phyloP scores from a whole-genome alignment of 257 asterid species.

The Jaltomata sinuosa region DNA sequence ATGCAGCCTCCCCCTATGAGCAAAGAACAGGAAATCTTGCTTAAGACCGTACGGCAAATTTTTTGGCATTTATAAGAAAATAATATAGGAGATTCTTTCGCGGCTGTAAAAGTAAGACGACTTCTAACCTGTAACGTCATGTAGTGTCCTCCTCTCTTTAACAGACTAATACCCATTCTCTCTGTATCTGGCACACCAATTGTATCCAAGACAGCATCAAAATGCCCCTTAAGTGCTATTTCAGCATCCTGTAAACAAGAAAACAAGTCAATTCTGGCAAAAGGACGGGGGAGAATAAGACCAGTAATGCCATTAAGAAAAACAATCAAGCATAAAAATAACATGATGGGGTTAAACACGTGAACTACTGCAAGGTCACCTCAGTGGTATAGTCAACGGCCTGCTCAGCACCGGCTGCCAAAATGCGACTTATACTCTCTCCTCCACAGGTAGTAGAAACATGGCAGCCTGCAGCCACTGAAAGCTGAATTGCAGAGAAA shows the following conservation, averaged over 20 bases:
- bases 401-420: conserved; percentile 88
- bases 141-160: conserved; percentile 93
- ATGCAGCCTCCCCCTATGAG: conserved; percentile 86
- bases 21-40: background rate
- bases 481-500: conserved; percentile 89
- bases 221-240: conserved; percentile 61
- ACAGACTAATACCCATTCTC: conserved; percentile 55
- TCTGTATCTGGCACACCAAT: conserved; percentile 86
- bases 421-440: conserved; percentile 58
- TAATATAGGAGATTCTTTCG: background rate
- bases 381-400: conserved; percentile 76
- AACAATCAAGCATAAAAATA: background rate
- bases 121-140: conserved; percentile 86
- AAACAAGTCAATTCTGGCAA: background rate
- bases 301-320: background rate
- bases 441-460: conserved; percentile 82
- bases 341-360: background rate
- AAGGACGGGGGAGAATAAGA: background rate
- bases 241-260: conserved; percentile 54
- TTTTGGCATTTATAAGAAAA: background rate
- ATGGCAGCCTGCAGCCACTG: conserved; percentile 88
- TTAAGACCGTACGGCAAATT: background rate
- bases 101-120: background rate
- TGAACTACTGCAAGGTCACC: conserved; percentile 30
- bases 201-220: conserved; percentile 93